Conservation (phyloP, 306 rosid species). For the Sicyos edulis region DNA sequence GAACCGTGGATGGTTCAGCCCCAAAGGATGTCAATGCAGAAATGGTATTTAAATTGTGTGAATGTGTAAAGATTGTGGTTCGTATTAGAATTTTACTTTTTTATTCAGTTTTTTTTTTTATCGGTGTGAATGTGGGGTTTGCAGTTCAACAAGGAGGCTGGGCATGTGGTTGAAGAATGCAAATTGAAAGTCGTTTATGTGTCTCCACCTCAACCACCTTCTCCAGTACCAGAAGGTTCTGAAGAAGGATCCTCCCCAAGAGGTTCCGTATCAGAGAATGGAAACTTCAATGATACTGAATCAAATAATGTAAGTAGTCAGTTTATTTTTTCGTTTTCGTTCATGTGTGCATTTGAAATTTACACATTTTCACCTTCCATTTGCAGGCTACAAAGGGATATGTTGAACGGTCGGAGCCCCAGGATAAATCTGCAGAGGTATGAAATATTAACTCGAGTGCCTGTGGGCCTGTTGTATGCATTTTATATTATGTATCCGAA, state of each 20-base stretch:
- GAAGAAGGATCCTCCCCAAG: constrained; percentile 91
- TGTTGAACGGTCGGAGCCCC: constrained; percentile 44
- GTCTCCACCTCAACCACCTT: constrained; percentile 74
- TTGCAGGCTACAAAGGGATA: constrained; percentile 56
- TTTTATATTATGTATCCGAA: background rate
- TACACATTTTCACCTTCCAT: constrained; percentile 17
- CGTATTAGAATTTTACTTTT: background rate
- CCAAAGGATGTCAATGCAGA: constrained; percentile 67
- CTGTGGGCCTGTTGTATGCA: too few species aligned
- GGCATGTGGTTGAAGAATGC: constrained; percentile 77
- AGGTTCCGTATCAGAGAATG: constrained; percentile 67
- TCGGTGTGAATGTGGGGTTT: constrained; percentile 16
- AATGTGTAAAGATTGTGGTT: constrained; percentile 6
- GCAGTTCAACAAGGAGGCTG: constrained; percentile 78
- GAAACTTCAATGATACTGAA: constrained; percentile 45
- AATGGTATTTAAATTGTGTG: constrained; percentile 49
- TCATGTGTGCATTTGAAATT: constrained; percentile 12
- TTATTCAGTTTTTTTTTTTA: background rate
- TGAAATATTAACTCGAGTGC: background rate
- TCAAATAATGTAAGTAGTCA: constrained; percentile 44
- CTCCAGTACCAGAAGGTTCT: constrained; percentile 87
- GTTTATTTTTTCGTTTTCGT: constrained; percentile 3
- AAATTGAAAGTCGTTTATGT: constrained; percentile 83
- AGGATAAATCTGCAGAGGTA: constrained; percentile 76
- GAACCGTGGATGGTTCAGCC: constrained; percentile 36